Evolutionary conservation across 2,329 filamentous ascomycete genomes (phyloP), one percentile per base, ranked within the genome.

Genomic region (Plenodomus biglobosus): DNA sequence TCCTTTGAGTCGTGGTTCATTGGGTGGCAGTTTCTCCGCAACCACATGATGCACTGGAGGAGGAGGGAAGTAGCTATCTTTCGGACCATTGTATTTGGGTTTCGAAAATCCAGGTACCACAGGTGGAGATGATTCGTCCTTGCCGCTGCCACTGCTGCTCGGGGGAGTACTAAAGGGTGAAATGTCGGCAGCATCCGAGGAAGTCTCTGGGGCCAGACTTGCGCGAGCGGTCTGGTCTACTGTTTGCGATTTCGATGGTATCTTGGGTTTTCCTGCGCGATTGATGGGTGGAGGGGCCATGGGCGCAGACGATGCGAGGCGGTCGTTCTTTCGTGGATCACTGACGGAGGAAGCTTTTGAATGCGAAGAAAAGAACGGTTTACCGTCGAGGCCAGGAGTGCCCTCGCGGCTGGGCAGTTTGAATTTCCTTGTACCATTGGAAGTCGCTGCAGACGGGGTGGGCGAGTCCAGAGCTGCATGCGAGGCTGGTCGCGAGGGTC

Each of bases 101-200:
- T 64, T 66, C 15, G 64, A 61, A 4, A 62, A 60, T 5, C 53
- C 50, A n/a, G 62, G 50, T 32, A 62, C 49, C 3, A 49, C 55
- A 35, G 62, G 57, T 2, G 63, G 57, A 32, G 66, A 64, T 1
- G 46, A 38, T 2, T 67, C 56, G 3, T 51, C 58, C 11, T 72
- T 74, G 3, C 66, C 65, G 37, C 80, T 86, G 46, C 82, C 84
- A 65, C 87, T 91, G 58, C 84, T 92, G 58, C 84, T 85, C 0
- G 92, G 90, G 16, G 91, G 91, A 30, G 90, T 96, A 63, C 80
- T 91, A 66, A 96, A 96, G 0, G 92, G 92, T 1, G 92, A 96
- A 0, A 85, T 64, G 42, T 75, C 73, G 24, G 76, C 76, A 36
- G 80, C 77, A 2, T 69, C 65, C 4, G 54, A 50, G 66, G 63